Evolutionary conservation across 441 rosid genomes (phyloP).

Genomic region (Isatis lusitanica): DNA sequence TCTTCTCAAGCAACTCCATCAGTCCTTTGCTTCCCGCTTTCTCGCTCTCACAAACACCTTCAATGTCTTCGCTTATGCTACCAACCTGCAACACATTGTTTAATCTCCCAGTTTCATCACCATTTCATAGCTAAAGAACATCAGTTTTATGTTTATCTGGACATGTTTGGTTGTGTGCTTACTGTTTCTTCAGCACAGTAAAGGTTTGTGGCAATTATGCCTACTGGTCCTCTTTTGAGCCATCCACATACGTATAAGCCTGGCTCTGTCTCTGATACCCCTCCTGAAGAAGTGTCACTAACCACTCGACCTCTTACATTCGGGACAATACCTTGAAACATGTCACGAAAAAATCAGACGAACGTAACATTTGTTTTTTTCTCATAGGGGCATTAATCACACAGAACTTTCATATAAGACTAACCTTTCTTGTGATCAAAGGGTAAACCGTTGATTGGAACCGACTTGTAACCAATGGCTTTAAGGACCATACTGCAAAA

Average conservation of each 20-base stretch:
- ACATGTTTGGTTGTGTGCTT: constrained; percentile 30
- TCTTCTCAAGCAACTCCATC: constrained; percentile 48
- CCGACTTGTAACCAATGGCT: constrained; percentile 94
- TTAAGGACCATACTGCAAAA: constrained; percentile 70
- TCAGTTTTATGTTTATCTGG: neutral
- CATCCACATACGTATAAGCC: constrained; percentile 96
- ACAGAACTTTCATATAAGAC: neutral
- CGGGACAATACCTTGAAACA: constrained; percentile 69
- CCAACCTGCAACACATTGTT: constrained; percentile 50
- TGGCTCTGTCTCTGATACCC: constrained; percentile 42
- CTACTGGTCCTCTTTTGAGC: constrained; percentile 94
- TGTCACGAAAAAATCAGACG: neutral
- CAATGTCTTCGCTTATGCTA: constrained; percentile 71
- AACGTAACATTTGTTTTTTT: neutral
- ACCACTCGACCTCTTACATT: constrained; percentile 70
- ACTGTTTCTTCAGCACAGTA: constrained; percentile 91
- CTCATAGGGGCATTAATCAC: neutral
- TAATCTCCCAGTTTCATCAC: neutral
- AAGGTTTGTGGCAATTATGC: constrained; percentile 86
- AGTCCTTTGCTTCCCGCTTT: constrained; percentile 78
- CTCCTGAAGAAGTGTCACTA: constrained; percentile 44
- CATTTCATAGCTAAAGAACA: neutral
- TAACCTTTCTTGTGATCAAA: constrained; percentile 80
- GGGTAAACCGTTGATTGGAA: constrained; percentile 68
- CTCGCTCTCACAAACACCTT: constrained; percentile 34